These are phyloP conservation scores for Podila clonocystis DNA, from an alignment of 192 early-diverging fungal species.

Conservation along the genomic window DNA sequence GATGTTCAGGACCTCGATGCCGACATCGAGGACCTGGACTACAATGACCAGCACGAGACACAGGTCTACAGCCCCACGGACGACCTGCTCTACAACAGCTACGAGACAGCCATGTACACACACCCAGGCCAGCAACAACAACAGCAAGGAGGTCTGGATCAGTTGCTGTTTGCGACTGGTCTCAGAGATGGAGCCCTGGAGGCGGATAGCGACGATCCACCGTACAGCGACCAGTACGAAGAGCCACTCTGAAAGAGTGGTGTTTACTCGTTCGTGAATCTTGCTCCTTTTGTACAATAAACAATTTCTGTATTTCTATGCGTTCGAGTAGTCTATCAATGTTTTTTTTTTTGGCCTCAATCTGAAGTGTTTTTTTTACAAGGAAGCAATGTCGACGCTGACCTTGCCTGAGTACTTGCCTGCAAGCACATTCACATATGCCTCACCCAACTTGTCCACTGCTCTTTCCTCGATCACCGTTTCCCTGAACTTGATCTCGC, in stretches of 20 bases:
- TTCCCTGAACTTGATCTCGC: conserved; percentile 19
- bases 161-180: too few species aligned
- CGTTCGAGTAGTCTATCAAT: too few species aligned
- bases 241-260: too few species aligned
- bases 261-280: too few species aligned
- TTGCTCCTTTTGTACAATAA: too few species aligned
- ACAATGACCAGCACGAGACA: not conserved
- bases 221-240: too few species aligned
- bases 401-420: conserved; percentile 39
- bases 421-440: conserved; percentile 9
- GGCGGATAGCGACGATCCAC: too few species aligned
- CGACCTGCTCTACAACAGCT: not conserved
- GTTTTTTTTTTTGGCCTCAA: too few species aligned
- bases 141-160: not conserved
- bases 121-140: not conserved
- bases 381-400: conserved; percentile 16
- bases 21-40: not conserved
- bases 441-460: not conserved
- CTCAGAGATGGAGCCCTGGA: too few species aligned
- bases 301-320: too few species aligned
- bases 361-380: not conserved
- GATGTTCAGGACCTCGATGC: not conserved
- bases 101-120: not conserved
- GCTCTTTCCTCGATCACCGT: not conserved
- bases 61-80: not conserved